Base-by-base conservation (phyloP, 2,329 filamentous ascomycete species). In the Fusarium drepaniforme region DNA sequence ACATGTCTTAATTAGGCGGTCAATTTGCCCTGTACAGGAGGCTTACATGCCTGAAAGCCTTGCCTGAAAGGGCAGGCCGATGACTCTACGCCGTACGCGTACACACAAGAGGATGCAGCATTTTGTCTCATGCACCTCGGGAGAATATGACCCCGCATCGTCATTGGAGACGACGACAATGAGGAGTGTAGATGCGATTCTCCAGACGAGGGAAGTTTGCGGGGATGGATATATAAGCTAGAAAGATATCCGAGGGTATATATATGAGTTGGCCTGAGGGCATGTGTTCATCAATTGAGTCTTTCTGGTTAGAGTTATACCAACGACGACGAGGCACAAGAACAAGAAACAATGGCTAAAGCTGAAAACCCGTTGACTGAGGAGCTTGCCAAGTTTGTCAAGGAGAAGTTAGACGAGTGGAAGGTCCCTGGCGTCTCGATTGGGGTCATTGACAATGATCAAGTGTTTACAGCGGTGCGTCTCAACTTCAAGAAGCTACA, bases 341-440 rank as follows among this genome's bases (percentile, higher is more conserved):
- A 49, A 28, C 35, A n/a, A 44, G 30, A 21, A 18, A 42, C 44
- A 7, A 37, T 13, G 21, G 13, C 38, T 12, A 25, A 12, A 5
- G 51, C 23, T 21, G 46, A 37, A 23, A 69, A 59, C 16, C 66
- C 53, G 8, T 58, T 74, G 11, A 68, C 64, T 12, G 60, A 64
- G 2, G 62, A 67, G 15, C 21, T 71, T 33, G 38, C 37, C 16
- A 38, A 63, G 6, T 44, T 71, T 4, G 74, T 69, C 21, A 63
- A 57, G 5, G 60, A 70, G 21, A 68, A 62, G 0, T 53, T 81
- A 35, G 67, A 78, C 0, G 65, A 80, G 23, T 81, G 78, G 79
- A 78, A 79, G 5, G 74, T 79, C 18, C 77, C 79, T 8, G 80
- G 79, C 6, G 7, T 81, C 5, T 78, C 80, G 2, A 71, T 81